phyloP scores from a whole-genome alignment of 768 basidiomycete genomes.

The Russula emetica region DNA sequence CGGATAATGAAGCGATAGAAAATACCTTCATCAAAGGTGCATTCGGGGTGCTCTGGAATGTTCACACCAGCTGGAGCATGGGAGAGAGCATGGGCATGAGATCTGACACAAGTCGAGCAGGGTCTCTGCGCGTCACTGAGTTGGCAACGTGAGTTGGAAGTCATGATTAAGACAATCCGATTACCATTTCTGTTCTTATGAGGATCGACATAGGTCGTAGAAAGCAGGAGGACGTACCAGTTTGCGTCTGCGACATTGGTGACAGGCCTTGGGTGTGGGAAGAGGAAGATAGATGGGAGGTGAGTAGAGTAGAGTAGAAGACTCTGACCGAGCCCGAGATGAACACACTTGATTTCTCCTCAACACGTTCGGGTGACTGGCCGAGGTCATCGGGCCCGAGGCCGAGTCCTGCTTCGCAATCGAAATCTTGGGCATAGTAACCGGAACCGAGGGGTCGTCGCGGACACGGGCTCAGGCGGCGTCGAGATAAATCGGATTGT shows the following conservation, averaged over 20 bases:
- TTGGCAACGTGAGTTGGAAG: not conserved
- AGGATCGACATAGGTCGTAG: not conserved
- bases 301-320: not conserved
- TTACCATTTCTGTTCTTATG: constrained; percentile 31
- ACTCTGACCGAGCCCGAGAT: not conserved
- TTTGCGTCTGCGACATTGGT: constrained; percentile 69
- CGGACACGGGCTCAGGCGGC: not conserved
- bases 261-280: constrained; percentile 39
- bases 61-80: constrained; percentile 56
- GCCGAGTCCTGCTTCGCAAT: constrained; percentile 22
- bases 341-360: constrained; percentile 36
- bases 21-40: constrained; percentile 71
- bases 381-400: constrained; percentile 26
- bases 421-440: constrained; percentile 25
- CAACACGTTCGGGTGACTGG: constrained; percentile 26
- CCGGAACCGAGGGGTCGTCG: not conserved
- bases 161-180: not conserved
- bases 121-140: constrained; percentile 69
- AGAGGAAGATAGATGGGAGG: not conserved
- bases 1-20: not conserved
- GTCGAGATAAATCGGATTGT: not conserved
- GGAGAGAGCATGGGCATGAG: constrained; percentile 62
- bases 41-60: constrained; percentile 56
- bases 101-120: constrained; percentile 72
- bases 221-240: constrained; percentile 45